Conservation (phyloP, 2,329 filamentous ascomycete genomes). For the Stagonosporopsis cucurbitacearum region DNA sequence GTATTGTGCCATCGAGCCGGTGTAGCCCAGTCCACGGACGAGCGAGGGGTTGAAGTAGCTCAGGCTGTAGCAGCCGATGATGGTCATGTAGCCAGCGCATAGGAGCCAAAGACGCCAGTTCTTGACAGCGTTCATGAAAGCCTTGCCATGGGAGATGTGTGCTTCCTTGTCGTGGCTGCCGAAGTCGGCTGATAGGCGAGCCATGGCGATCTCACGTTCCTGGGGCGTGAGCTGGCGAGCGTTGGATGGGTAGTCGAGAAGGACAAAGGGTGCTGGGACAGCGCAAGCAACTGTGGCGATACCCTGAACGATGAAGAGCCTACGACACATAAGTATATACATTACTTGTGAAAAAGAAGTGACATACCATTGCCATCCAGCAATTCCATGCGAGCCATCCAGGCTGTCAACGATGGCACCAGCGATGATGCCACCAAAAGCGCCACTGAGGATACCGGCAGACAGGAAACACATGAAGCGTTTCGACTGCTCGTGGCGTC, state of each 20-base stretch:
- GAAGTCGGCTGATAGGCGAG: slow-evolving; percentile 30
- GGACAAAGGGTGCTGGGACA: slow-evolving; percentile 31
- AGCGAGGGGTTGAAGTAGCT: slow-evolving; percentile 35
- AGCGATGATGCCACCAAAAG: slow-evolving; percentile 33
- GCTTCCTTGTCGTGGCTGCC: slow-evolving; percentile 26
- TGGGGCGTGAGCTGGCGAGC: slow-evolving; percentile 53
- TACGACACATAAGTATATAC: neutral
- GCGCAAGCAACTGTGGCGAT: slow-evolving; percentile 29
- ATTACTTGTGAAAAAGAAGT: neutral
- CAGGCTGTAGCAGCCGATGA: slow-evolving; percentile 36
- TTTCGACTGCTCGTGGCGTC: slow-evolving; percentile 34
- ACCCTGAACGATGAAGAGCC: slow-evolving; percentile 38
- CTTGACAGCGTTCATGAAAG: slow-evolving; percentile 27
- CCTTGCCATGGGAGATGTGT: slow-evolving; percentile 25
- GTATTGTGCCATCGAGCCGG: slow-evolving; percentile 29
- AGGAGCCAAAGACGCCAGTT: slow-evolving; percentile 36
- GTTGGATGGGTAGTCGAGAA: slow-evolving; percentile 39
- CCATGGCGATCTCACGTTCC: slow-evolving; percentile 49
- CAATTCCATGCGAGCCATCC: slow-evolving; percentile 27
- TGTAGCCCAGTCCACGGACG: slow-evolving; percentile 30
- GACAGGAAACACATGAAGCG: slow-evolving; percentile 35
- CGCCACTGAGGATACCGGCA: slow-evolving; percentile 30
- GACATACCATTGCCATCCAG: slow-evolving; percentile 32
- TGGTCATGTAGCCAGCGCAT: slow-evolving; percentile 35
- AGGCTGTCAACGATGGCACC: slow-evolving; percentile 29